Conservation (phyloP, 2,329 filamentous ascomycete species). For the Lasiodiplodia sp. region DNA sequence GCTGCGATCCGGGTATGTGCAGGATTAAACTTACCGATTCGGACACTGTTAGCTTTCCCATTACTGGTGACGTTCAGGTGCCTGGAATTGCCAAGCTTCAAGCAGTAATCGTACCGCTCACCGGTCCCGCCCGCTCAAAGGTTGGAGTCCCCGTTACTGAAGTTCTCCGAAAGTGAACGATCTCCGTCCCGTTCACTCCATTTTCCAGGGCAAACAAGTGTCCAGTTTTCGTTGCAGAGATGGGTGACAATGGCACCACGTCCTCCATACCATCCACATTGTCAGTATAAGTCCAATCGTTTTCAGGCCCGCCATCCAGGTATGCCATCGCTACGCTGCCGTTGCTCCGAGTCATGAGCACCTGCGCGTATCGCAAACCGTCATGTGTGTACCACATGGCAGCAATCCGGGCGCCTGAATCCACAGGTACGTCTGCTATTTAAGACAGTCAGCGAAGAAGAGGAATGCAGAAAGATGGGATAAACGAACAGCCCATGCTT, state of each 20-base stretch:
- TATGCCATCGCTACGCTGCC: constrained; percentile 18
- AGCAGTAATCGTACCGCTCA: not conserved
- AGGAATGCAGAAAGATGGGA: not conserved
- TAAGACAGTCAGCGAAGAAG: not conserved
- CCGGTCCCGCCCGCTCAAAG: constrained; percentile 3
- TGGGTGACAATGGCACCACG: not conserved
- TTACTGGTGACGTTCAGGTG: no score
- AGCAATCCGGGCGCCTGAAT: not conserved
- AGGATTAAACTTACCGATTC: no score
- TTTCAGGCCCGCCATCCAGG: not conserved
- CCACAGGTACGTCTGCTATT: not conserved
- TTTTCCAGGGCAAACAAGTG: not conserved
- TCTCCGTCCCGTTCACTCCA: not conserved
- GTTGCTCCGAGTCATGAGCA: not conserved
- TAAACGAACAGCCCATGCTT: not conserved
- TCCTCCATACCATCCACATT: not conserved
- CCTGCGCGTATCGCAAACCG: not conserved
- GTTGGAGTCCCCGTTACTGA: not conserved
- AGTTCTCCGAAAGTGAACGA: not conserved
- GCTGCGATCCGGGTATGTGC: no score
- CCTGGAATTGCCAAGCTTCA: no score
- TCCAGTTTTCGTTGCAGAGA: not conserved
- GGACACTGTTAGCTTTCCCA: no score
- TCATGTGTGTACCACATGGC: not conserved
- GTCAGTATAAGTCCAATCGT: not conserved